Evolutionary conservation across 2,329 filamentous ascomycete species (phyloP).

Genomic region (Paraphaeosphaeria minitans): DNA sequence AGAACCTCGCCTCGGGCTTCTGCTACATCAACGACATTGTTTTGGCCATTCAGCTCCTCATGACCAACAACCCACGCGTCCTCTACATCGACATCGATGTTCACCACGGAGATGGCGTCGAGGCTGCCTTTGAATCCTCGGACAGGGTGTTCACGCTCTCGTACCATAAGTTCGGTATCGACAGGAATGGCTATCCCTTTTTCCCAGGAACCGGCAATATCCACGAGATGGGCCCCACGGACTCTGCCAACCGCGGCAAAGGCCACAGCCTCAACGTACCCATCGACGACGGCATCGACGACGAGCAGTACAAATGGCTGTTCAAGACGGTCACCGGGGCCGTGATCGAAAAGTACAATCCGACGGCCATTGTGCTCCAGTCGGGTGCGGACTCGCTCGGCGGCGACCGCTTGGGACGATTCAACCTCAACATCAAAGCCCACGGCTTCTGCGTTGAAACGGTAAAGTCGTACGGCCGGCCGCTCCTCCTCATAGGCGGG

Average conservation of each 20-base stretch:
- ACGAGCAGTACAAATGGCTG: slow-evolving; percentile 83
- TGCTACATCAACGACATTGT: slow-evolving; percentile 99
- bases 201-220: slow-evolving; percentile 91
- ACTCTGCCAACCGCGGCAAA: slow-evolving; percentile 82
- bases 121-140: slow-evolving; percentile 88
- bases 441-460: slow-evolving; percentile 91
- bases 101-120: slow-evolving; percentile 88
- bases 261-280: slow-evolving; percentile 92
- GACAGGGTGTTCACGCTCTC: slow-evolving; percentile 91
- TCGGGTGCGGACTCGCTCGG: slow-evolving; percentile 95
- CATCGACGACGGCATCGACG: slow-evolving; percentile 86
- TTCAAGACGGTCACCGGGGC: slow-evolving; percentile 81
- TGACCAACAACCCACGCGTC: slow-evolving; percentile 81
- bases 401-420: slow-evolving; percentile 89
- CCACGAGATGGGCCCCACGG: slow-evolving; percentile 81
- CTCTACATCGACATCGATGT: slow-evolving; percentile 96
- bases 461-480: slow-evolving; percentile 79
- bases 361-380: slow-evolving; percentile 88
- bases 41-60: slow-evolving; percentile 84
- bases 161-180: slow-evolving; percentile 94
- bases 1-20: slow-evolving; percentile 90
- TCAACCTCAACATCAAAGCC: slow-evolving; percentile 94
- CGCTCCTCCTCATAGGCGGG: slow-evolving; percentile 88
- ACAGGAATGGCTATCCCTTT: slow-evolving; percentile 61
- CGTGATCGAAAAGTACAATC: slow-evolving; percentile 82